A percentile compares a stretch with the other conserved stretches of the same genome.
phyloP scores from a whole-genome alignment of 768 basidiomycete genomes.

The Mycena chlorophos region DNA sequence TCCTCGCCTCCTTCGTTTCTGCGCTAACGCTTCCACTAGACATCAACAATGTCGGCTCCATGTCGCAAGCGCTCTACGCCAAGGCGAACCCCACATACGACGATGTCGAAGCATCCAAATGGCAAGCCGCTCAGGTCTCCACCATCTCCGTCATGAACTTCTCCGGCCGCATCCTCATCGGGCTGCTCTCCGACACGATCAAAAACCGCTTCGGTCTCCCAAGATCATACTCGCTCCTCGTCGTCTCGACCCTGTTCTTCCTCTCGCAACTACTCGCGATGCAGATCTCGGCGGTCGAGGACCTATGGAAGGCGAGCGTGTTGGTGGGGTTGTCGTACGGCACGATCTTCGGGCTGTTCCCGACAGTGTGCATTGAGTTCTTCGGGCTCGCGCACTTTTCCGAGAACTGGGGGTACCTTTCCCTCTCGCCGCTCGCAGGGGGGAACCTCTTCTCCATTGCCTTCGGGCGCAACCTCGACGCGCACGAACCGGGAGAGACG shows the following conservation, averaged over 20 bases:
- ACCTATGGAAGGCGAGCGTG: slow-evolving; percentile 63
- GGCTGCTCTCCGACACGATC: slow-evolving; percentile 66
- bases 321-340: slow-evolving; percentile 57
- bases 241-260: slow-evolving; percentile 69
- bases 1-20: neutral
- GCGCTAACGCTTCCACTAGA: slow-evolving; percentile 39
- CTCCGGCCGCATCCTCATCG: slow-evolving; percentile 72
- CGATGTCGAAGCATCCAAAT: slow-evolving; percentile 62
- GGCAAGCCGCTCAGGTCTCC: slow-evolving; percentile 87
- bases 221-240: slow-evolving; percentile 66
- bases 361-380: slow-evolving; percentile 67
- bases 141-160: slow-evolving; percentile 82
- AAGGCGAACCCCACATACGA: slow-evolving; percentile 63
- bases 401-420: slow-evolving; percentile 68
- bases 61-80: slow-evolving; percentile 67
- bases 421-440: slow-evolving; percentile 58
- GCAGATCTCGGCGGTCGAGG: slow-evolving; percentile 51
- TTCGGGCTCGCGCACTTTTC: slow-evolving; percentile 70
- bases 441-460: slow-evolving; percentile 68
- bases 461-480: slow-evolving; percentile 68
- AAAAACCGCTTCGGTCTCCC: slow-evolving; percentile 60
- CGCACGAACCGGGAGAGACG: slow-evolving; percentile 40
- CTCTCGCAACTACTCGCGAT: slow-evolving; percentile 67
- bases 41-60: slow-evolving; percentile 80
- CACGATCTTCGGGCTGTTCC: slow-evolving; percentile 54